Evolutionary conservation across 345 rosid species (phyloP), one percentile per base, ranked within the genome.

Genomic region (Eucalyptus paniculata): DNA sequence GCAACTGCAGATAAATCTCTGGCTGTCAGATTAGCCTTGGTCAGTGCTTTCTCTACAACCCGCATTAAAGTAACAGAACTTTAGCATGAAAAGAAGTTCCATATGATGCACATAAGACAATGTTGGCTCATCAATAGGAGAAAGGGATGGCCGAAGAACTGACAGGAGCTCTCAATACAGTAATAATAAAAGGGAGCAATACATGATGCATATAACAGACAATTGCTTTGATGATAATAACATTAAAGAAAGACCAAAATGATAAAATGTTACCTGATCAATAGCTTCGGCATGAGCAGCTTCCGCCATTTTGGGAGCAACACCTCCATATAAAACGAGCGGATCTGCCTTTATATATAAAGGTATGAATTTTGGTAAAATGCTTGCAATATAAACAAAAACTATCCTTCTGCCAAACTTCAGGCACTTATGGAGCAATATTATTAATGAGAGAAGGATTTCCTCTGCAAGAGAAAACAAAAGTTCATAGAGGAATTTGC

Each of bases 281-380:
- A 97, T 97, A 77, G 92, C 99, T 90, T 90, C 92, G 7, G 95
- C 92, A 88, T 97, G 98, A 53, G 98, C 99, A 93, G 96, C 98
- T 93, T 95, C 99, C 5, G 99, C 99, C 93, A 94, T 95, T 92
- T 96, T 96, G 47, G 98, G 99, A 91, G 97, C 97, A 69, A 97
- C 98, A 26, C 98, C 99, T 88, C 98, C 99, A 93, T 94, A 97
- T 90, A 87, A 92, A n/a, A 92, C 97, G 62, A 97, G 97, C 92
- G 94, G 87, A 28, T 97, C 96, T 93, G 98, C 98, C 98, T 97
- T 94, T 47, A 93, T 56, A 81, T 60, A 54, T 12, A 49, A 54
- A 65, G 86, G 65, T 86, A 42, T 17, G 83, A 87, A 91, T 86
- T 90, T 9, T 90, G 90, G 50, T 53, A 18, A 81, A 24, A 24